phyloP scores from a whole-genome alignment of 225 moss, liverwort and hornwort species.

The Bryoerythrophyllum caledonicum region DNA sequence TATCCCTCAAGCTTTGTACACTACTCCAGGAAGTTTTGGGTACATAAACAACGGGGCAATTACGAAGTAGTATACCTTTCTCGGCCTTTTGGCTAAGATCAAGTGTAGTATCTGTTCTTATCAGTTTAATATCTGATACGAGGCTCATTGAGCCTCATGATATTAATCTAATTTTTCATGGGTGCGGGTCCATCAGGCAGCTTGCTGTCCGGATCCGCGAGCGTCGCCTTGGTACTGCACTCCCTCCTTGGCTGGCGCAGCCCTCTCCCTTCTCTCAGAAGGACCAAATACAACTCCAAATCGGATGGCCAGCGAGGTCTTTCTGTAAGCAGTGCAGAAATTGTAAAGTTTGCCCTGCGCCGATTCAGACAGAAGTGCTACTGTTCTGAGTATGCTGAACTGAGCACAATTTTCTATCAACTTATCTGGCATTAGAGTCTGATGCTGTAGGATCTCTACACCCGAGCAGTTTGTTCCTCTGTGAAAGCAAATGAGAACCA shows the following conservation, averaged over 20 bases:
- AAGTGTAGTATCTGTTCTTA: constrained; percentile 70
- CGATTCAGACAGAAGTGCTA: too few species aligned
- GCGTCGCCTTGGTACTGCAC: constrained; percentile 47
- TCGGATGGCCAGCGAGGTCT: background rate
- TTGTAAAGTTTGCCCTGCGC: too few species aligned
- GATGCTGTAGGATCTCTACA: too few species aligned
- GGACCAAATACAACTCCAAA: background rate
- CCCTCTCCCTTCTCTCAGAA: background rate
- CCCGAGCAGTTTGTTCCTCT: too few species aligned
- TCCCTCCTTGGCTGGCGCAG: constrained; percentile 28
- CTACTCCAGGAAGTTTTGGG: background rate
- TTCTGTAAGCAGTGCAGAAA: too few species aligned
- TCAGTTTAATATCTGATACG: constrained; percentile 74
- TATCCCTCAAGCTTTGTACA: background rate
- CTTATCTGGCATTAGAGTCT: too few species aligned
- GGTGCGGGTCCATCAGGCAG: constrained; percentile 33
- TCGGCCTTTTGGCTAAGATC: constrained; percentile 73
- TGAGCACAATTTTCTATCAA: too few species aligned
- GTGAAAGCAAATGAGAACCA: background rate
- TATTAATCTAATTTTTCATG: constrained; percentile 80
- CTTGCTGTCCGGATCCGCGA: constrained; percentile 36
- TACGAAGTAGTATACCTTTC: constrained; percentile 48
- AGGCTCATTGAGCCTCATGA: constrained; percentile 67
- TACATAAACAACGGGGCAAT: constrained; percentile 4
- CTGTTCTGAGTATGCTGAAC: too few species aligned